phyloP scores from a whole-genome alignment of 306 rosid genomes.

The Quercus cerris region DNA sequence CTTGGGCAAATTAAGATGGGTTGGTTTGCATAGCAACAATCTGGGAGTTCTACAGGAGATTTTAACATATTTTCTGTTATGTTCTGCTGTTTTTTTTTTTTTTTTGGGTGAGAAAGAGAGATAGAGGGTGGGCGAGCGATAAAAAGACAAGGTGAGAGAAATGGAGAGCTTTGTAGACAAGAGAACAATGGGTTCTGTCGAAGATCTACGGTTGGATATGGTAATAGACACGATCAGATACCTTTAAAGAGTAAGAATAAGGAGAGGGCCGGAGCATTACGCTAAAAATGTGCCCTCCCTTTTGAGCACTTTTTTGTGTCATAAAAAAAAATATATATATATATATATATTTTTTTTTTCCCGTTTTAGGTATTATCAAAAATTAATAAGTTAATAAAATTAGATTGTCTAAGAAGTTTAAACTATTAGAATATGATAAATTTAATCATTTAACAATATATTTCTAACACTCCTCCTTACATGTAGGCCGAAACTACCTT shows the following conservation, averaged over 20 bases:
- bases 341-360: too few species aligned
- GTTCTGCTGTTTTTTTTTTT: background rate
- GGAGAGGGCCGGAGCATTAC: constrained; percentile 21
- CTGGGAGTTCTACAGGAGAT: constrained; percentile 59
- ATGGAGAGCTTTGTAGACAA: constrained; percentile 19
- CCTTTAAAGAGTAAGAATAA: constrained; percentile 18
- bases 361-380: too few species aligned
- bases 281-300: constrained; percentile 4
- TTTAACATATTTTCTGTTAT: constrained; percentile 30
- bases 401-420: too few species aligned
- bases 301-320: background rate
- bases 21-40: constrained; percentile 46
- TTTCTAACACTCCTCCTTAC: too few species aligned
- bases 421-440: too few species aligned
- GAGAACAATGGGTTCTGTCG: constrained; percentile 1
- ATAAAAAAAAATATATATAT: too few species aligned
- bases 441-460: too few species aligned
- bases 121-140: constrained; percentile 6
- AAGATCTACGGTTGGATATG: constrained; percentile 40
- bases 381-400: too few species aligned
- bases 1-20: constrained; percentile 45
- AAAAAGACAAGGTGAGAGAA: background rate
- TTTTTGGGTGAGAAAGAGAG: background rate
- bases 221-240: constrained; percentile 31
- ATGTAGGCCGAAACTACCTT: too few species aligned